Evolutionary conservation across 2,329 filamentous ascomycete genomes (phyloP), one percentile per base, ranked within the genome.

Genomic region (Ophiosphaerella korrae): DNA sequence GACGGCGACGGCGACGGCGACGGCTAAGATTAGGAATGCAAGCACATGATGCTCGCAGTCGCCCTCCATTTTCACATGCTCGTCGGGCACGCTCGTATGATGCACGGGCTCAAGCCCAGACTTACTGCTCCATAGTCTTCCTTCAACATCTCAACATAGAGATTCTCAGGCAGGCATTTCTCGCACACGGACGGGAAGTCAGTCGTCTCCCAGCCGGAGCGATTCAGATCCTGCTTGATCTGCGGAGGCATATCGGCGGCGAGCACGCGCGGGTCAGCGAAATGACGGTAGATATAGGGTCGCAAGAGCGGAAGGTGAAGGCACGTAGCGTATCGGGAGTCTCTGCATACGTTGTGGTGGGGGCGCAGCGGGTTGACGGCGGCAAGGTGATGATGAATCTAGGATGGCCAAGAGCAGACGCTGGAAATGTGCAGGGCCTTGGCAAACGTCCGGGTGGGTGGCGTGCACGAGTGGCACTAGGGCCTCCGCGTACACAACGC

Each of bases 101-200:
- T 11, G 34, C 8, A 5, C 26, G 26, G 26, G 26, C 26, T 29
- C 6, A 29, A 11, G 26, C 26, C 8, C 11, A 2, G 3, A 82
- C 89, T 91, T 77, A 92, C 88, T 50, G 88, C 90, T 65, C 92
- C 94, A 67, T 95, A 87, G 74, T 99, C 93, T 71, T 97, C 92
- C 77, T 99, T 99, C 53, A 99, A 82, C 92, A 99, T 97, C 76
- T 97, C 94, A 37, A 99, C 94, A 69, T 96, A 99, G 2, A 93
- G 93, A 67, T 97, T 97, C 55, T 96, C 92, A 13, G 93, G 92
- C 2, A 99, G 84, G 73, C 94, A 99, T 70, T 87, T 92, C 76
- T 99, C 94, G 79, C 85, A 94, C 31, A 94, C 88, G 2, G 89
- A 92, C 7, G 90, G 90, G 67, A 94, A 92, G 74, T 94, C 90